Conservation (phyloP, 148 eudicot genomes). For the Amaranthus palmeri region DNA sequence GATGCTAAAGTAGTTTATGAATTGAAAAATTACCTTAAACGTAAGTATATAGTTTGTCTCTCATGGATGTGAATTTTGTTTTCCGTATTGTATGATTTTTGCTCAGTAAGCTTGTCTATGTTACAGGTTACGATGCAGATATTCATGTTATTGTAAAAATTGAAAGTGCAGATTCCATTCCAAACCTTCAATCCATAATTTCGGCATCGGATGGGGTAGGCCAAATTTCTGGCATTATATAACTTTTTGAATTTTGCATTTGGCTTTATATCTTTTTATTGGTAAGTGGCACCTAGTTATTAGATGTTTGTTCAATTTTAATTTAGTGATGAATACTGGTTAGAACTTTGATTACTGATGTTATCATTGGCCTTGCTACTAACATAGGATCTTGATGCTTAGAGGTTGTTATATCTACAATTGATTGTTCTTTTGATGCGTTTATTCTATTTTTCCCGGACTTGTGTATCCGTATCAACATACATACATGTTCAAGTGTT, state of each 20-base stretch:
- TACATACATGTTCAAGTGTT: too few species aligned
- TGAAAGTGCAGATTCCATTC: slow-evolving; percentile 97
- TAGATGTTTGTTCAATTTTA: not conserved
- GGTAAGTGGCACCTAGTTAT: not conserved
- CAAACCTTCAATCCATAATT: slow-evolving; percentile 88
- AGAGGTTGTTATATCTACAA: too few species aligned
- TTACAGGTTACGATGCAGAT: slow-evolving; percentile 77
- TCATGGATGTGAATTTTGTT: not conserved
- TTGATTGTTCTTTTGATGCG: too few species aligned
- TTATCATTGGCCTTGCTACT: not conserved
- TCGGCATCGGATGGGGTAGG: slow-evolving; percentile 96
- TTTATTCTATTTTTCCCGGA: too few species aligned
- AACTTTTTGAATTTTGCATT: not conserved
- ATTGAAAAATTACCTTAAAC: slow-evolving; percentile 73
- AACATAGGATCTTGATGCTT: slow-evolving; percentile 7
- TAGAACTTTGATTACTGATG: not conserved
- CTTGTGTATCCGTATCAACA: too few species aligned
- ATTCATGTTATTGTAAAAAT: slow-evolving; percentile 82
- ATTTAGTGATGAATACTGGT: not conserved
- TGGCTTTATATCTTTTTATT: not conserved
- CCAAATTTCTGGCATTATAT: slow-evolving; percentile 8
- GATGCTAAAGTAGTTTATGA: slow-evolving; percentile 84
- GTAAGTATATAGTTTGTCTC: slow-evolving; percentile 34
- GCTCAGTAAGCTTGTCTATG: slow-evolving; percentile 5
- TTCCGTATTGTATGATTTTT: not conserved